phyloP scores from a whole-genome alignment of 2,329 filamentous ascomycete genomes.

The Sporothrix dimorphospora region DNA sequence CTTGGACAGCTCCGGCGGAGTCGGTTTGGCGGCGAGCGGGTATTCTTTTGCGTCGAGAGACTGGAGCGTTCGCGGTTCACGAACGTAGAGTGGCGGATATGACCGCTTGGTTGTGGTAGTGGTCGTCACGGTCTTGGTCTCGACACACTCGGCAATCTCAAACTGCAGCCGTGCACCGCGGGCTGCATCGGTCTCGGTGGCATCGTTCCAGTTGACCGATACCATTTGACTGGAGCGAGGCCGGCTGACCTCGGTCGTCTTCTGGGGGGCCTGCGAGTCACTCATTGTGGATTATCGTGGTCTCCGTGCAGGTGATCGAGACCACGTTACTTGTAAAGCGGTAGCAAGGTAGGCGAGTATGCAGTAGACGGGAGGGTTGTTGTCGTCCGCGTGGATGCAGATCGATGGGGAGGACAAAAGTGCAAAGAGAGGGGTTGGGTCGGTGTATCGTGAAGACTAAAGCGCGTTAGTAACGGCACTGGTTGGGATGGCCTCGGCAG shows the following conservation, averaged over 20 bases:
- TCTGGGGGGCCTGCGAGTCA: constrained; percentile 34
- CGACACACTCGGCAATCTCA: constrained; percentile 66
- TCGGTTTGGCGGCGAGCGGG: constrained; percentile 80
- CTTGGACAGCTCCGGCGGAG: constrained; percentile 75
- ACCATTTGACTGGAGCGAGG: constrained; percentile 43
- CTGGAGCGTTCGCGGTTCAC: constrained; percentile 69
- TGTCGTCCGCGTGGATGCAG: not conserved
- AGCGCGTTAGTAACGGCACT: constrained; percentile 4
- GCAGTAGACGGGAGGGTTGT: not conserved
- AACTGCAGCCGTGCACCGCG: constrained; percentile 50
- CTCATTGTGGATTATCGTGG: constrained; percentile 27
- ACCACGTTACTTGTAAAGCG: not conserved
- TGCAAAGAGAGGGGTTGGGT: constrained; percentile 11
- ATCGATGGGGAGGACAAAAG: not conserved
- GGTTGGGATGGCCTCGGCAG: not conserved
- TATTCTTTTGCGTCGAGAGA: constrained; percentile 87
- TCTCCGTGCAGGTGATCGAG: constrained; percentile 2
- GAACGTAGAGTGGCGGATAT: constrained; percentile 83
- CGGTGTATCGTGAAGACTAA: constrained; percentile 9
- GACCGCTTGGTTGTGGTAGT: constrained; percentile 85
- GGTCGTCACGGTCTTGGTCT: constrained; percentile 78
- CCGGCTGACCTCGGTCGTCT: constrained; percentile 40
- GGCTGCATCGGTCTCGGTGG: constrained; percentile 36
- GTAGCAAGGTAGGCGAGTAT: not conserved
- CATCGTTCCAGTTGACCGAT: constrained; percentile 44